phyloP scores from a whole-genome alignment of 805 yeast species.

The Blastobotrys robertii region DNA sequence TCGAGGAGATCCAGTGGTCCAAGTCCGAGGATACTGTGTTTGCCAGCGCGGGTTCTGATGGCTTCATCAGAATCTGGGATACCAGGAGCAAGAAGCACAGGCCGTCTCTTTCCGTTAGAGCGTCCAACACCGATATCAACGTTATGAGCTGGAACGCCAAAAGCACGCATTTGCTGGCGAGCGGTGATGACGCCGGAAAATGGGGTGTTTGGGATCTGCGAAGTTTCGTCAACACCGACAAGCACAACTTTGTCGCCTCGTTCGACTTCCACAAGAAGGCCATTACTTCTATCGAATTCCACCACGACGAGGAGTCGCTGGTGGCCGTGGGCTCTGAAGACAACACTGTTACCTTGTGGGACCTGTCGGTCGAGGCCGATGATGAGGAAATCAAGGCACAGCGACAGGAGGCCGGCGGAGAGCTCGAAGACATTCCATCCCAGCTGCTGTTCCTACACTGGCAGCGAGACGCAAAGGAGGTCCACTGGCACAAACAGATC shows the following conservation, averaged over 20 bases:
- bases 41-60: conserved; percentile 91
- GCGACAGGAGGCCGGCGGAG: conserved; percentile 57
- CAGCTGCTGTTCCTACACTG: conserved; percentile 94
- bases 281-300: conserved; percentile 86
- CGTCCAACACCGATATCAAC: conserved; percentile 77
- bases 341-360: conserved; percentile 96
- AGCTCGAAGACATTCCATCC: conserved; percentile 85
- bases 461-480: conserved; percentile 97
- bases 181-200: conserved; percentile 94
- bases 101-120: conserved; percentile 79
- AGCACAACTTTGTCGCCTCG: conserved; percentile 54
- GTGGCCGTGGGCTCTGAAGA: conserved; percentile 95
- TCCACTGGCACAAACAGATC: conserved; percentile 94
- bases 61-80: conserved; percentile 91
- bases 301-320: conserved; percentile 91
- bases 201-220: conserved; percentile 99
- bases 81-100: conserved; percentile 85
- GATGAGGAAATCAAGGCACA: conserved; percentile 93
- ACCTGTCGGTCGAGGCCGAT: conserved; percentile 95
- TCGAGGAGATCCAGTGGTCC: conserved; percentile 97
- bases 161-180: conserved; percentile 77
- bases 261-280: conserved; percentile 93
- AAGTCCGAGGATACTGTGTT: conserved; percentile 86
- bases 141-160: conserved; percentile 93
- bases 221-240: conserved; percentile 46